Conservation (phyloP, 2,329 filamentous ascomycete genomes). For the Helicocarpus griseus region DNA sequence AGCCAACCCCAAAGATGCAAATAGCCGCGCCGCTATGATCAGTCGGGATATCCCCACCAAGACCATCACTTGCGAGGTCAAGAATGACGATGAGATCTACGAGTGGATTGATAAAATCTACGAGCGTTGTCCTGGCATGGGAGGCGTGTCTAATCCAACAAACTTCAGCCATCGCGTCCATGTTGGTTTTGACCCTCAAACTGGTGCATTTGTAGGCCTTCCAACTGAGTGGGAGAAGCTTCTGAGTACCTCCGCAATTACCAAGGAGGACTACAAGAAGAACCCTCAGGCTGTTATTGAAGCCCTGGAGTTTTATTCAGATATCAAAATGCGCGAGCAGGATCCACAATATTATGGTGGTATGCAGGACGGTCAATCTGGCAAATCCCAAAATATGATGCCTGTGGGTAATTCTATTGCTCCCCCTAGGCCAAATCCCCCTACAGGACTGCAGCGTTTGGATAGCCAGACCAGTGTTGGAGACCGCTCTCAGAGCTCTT, state of each 20-base stretch:
- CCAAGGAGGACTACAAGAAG: conserved; percentile 96
- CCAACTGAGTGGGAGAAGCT: conserved; percentile 96
- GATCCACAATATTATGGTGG: conserved; percentile 51
- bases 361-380: conserved; percentile 55
- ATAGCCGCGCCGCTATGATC: conserved; percentile 57
- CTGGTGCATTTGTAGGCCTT: conserved; percentile 86
- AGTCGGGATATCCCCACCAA: conserved; percentile 73
- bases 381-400: conserved; percentile 38
- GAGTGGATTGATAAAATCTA: conserved; percentile 99
- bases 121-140: conserved; percentile 91
- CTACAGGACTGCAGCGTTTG: conserved; percentile 40
- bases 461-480: conserved; percentile 30
- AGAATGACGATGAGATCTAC: conserved; percentile 92
- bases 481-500: conserved; percentile 23
- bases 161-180: conserved; percentile 97
- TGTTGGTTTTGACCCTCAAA: conserved; percentile 92
- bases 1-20: conserved; percentile 49
- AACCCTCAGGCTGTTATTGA: conserved; percentile 74
- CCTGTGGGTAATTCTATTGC: conserved; percentile 51
- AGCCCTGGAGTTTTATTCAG: conserved; percentile 60
- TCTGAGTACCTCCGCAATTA: conserved; percentile 90
- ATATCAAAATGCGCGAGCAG: conserved; percentile 56
- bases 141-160: conserved; percentile 94
- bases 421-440: conserved; percentile 52
- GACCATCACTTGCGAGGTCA: conserved; percentile 84